Conservation (phyloP, 1,139 yeast species). For the Pneumocystis murina region DNA sequence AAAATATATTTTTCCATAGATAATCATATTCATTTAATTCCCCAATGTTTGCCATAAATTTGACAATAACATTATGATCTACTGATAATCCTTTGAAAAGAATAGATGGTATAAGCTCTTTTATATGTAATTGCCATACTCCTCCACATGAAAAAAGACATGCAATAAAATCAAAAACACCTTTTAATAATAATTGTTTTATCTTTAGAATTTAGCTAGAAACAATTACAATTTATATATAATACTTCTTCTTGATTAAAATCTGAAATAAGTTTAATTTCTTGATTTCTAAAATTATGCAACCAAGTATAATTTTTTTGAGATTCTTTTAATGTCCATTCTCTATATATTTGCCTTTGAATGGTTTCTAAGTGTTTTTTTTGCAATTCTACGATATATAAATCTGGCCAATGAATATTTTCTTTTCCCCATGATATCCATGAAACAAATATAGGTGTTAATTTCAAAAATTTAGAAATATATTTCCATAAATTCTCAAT, state of each 20-base stretch:
- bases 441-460: not conserved
- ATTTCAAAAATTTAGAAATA: not conserved
- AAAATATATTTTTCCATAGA: not conserved
- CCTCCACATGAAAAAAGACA: not conserved
- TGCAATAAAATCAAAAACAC: not conserved
- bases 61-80: not conserved
- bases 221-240: not conserved
- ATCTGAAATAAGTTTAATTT: not conserved
- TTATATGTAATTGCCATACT: not conserved
- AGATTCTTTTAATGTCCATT: not conserved
- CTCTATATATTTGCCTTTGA: not conserved
- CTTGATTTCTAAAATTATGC: not conserved
- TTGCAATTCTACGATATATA: not conserved
- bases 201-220: not conserved
- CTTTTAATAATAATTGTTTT: not conserved
- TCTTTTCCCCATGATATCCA: not conserved
- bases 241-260: not conserved
- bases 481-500: not conserved
- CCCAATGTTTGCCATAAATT: not conserved
- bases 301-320: not conserved
- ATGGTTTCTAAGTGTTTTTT: not conserved
- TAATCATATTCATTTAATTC: not conserved
- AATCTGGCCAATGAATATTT: not conserved
- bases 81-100: not conserved
- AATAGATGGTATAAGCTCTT: not conserved